Percentiles rank a stretch among this genome's conserved stretches.
These are phyloP conservation scores for Peronosclerospora sorghi DNA, from an alignment of 352 stramenopile species.

Conservation along the genomic window DNA sequence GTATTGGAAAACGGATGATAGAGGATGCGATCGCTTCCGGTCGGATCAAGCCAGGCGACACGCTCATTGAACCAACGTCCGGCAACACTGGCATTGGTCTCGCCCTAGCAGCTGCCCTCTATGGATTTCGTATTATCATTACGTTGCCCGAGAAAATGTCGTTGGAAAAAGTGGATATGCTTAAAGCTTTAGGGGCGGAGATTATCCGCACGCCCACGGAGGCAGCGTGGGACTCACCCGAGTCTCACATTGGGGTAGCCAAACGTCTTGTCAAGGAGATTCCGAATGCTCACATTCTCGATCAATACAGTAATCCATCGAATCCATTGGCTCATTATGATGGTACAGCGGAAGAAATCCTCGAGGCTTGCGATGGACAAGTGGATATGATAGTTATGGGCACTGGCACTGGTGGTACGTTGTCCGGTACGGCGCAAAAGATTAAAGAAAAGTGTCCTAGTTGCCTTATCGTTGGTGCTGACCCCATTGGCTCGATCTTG, in stretches of 20 bases:
- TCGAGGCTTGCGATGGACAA: conserved; percentile 86
- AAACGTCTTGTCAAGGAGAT: conserved; percentile 89
- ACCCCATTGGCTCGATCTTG: conserved; percentile 90
- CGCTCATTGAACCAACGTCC: conserved; percentile 94
- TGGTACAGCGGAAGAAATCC: conserved; percentile 91
- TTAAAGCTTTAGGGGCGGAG: conserved; percentile 92
- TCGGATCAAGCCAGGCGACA: conserved; percentile 90
- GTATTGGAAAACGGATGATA: conserved; percentile 87
- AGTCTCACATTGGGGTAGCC: conserved; percentile 91
- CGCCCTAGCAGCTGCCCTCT: conserved; percentile 92
- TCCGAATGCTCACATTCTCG: conserved; percentile 91
- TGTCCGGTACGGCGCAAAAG: conserved; percentile 89
- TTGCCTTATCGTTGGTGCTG: conserved; percentile 81
- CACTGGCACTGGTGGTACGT: conserved; percentile 91
- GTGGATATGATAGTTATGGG: conserved; percentile 93
- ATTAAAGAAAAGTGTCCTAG: conserved; percentile 88
- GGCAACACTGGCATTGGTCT: conserved; percentile 97
- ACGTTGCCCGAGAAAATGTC: conserved; percentile 94
- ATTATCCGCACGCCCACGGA: conserved; percentile 95
- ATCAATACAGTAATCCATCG: conserved; percentile 94
- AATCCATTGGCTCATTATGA: conserved; percentile 96
- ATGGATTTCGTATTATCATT: conserved; percentile 94
- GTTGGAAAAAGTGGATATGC: conserved; percentile 92
- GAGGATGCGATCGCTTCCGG: conserved; percentile 87
- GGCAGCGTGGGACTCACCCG: conserved; percentile 91